Percentiles rank a stretch among this genome's conserved stretches.
Conservation (phyloP, 2,329 filamentous ascomycete genomes). For the Colletotrichum sp. region DNA sequence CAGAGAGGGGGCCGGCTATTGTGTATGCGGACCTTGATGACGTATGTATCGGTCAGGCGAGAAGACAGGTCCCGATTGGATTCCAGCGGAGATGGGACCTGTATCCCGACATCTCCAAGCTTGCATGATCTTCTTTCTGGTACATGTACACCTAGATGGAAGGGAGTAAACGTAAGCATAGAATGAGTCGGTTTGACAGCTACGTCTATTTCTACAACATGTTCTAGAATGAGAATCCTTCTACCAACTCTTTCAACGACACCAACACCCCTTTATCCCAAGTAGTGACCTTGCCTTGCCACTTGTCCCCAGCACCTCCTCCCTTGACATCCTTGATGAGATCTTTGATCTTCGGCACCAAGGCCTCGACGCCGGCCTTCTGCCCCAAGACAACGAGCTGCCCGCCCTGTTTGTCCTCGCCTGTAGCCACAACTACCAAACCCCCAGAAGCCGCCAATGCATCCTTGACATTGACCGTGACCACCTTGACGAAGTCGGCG, state of each 20-base stretch:
- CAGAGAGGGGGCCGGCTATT: conserved; percentile 78
- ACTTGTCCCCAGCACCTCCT: conserved; percentile 31
- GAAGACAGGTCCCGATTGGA: conserved; percentile 83
- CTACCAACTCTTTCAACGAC: conserved; percentile 20
- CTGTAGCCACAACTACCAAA: conserved; percentile 28
- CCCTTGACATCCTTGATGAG: conserved; percentile 29
- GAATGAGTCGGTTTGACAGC: rapidly evolving
- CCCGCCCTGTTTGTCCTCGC: conserved; percentile 26
- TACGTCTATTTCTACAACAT: background rate
- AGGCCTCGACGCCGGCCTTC: conserved; percentile 21
- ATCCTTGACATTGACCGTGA: conserved; percentile 28
- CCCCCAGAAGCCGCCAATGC: conserved; percentile 9
- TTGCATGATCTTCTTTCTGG: background rate
- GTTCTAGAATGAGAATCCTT: background rate
- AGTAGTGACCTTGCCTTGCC: conserved; percentile 34
- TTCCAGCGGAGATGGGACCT: conserved; percentile 91
- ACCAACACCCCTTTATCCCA: conserved; percentile 29
- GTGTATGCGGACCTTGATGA: conserved; percentile 74
- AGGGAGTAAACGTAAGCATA: rapidly evolving
- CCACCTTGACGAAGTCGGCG: conserved; percentile 33
- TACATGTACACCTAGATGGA: background rate
- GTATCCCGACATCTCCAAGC: conserved; percentile 83
- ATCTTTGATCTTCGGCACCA: conserved; percentile 23
- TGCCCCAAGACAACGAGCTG: conserved; percentile 30
- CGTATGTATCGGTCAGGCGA: conserved; percentile 72